These are phyloP conservation scores for Lagenaria siceraria DNA, from an alignment of 306 rosid genomes.

Conservation along the genomic window DNA sequence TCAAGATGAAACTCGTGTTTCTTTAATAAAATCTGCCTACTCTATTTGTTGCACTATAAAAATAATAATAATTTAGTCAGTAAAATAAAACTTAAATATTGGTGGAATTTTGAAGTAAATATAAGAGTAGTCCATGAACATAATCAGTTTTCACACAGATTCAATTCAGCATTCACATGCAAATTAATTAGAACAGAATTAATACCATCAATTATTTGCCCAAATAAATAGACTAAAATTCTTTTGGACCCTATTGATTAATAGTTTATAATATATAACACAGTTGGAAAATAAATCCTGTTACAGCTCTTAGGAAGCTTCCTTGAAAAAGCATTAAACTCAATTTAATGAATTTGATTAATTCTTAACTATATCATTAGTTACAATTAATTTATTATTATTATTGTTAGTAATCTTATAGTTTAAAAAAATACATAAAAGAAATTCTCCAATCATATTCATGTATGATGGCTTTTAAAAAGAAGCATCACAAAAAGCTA, in stretches of 20 bases:
- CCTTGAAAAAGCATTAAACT: not conserved
- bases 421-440: not conserved
- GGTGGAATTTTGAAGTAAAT: too few relatives aligned
- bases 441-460: not conserved
- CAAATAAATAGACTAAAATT: too few relatives aligned
- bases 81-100: too few relatives aligned
- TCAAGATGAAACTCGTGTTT: too few relatives aligned
- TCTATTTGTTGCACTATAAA: too few relatives aligned
- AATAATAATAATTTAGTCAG: too few relatives aligned
- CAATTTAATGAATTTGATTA: not conserved
- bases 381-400: not conserved
- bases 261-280: not conserved
- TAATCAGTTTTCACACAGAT: too few relatives aligned
- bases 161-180: too few relatives aligned
- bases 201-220: not conserved
- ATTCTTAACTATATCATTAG: not conserved
- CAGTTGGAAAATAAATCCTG: not conserved
- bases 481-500: not conserved
- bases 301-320: not conserved
- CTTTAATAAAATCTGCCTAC: too few relatives aligned
- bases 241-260: not conserved
- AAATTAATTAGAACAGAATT: too few relatives aligned
- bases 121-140: too few relatives aligned
- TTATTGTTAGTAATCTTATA: not conserved
- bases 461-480: not conserved